Evolutionary conservation across 1,284 basidiomycete species (phyloP), one percentile per base, ranked within the genome.

Genomic region (Naganishia sp.): DNA sequence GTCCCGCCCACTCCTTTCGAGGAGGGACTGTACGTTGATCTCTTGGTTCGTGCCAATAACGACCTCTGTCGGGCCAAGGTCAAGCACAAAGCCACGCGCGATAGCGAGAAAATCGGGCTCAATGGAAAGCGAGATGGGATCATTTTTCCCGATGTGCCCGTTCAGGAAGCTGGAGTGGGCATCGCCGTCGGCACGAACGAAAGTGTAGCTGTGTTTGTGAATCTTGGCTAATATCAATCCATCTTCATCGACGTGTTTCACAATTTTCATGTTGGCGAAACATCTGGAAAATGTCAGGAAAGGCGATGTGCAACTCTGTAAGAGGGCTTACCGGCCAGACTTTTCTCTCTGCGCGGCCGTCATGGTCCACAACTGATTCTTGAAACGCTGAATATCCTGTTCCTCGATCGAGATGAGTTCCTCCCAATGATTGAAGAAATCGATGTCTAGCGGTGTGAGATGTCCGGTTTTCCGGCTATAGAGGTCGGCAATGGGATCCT

Each of bases 301-400:
- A 21, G 43, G 56, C 55, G 25, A 39, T 46, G 49, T 48, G 43
- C 25, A 54, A 49, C 13, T 23, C 6, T 39, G 21, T 15, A 48
- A 43, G 31, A 39, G 23, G 13, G 70, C 78, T 60, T 25, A 93
- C 68, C 91, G 82, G 0, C 94, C 94, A 55, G 84, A 85, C 63
- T 81, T 83, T 76, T 94, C 90, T 53, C 96, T 85, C 71, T 92
- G 87, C 3, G 79, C 80, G 0, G 92, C 91, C 6, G 86, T 84
- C 84, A 96, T 86, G 0, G 91, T 95, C 95, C 95, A 99, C 9
- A 99, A 83, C 74, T 99, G 94, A 69, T 90, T 90, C 71, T 88
- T 86, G 78, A 92, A 90, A 16, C 89, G 85, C 13, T 88, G 80
- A 11, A 90, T 82, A 71, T 96, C 94, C 67, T 88, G 87, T 75